These are phyloP conservation scores for Hirsutella thompsonii DNA, from an alignment of 2,329 filamentous ascomycete genomes.

Conservation along the genomic window DNA sequence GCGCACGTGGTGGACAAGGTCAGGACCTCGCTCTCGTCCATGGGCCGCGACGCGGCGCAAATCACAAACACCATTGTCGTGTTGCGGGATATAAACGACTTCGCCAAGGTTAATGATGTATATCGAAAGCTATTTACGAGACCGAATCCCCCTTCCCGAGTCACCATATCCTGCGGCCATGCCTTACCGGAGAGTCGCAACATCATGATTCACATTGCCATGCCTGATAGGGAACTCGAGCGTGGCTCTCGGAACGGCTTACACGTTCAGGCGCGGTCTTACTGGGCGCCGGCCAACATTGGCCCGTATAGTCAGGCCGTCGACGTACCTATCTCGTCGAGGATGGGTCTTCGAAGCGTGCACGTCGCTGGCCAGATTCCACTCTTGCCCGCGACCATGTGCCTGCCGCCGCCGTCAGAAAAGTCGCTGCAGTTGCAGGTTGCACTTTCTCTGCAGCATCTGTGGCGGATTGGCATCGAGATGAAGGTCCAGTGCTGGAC, in stretches of 20 bases:
- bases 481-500: conserved; percentile 64
- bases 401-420: conserved; percentile 28
- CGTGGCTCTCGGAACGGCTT: conserved; percentile 42
- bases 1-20: conserved; percentile 33
- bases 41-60: conserved; percentile 14
- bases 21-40: conserved; percentile 21
- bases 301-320: conserved; percentile 93
- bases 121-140: conserved; percentile 64
- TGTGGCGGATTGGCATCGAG: conserved; percentile 68
- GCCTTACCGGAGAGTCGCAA: conserved; percentile 46
- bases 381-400: conserved; percentile 70
- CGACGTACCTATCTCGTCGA: conserved; percentile 24
- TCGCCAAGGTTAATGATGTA: conserved; percentile 57
- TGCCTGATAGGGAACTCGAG: conserved; percentile 16
- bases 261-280: conserved; percentile 86
- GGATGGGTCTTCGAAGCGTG: conserved; percentile 26
- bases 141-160: conserved; percentile 74
- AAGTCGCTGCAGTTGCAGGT: conserved; percentile 43
- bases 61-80: conserved; percentile 52
- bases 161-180: conserved; percentile 68
- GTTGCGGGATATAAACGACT: conserved; percentile 69
- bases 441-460: conserved; percentile 70
- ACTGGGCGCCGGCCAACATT: conserved; percentile 97
- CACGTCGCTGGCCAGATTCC: conserved; percentile 87
- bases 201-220: conserved; percentile 44